A percentile compares a stretch with the other conserved stretches of the same genome.
phyloP scores from a whole-genome alignment of 495 filamentous ascomycete genomes.

The Penicillium crystallinum region DNA sequence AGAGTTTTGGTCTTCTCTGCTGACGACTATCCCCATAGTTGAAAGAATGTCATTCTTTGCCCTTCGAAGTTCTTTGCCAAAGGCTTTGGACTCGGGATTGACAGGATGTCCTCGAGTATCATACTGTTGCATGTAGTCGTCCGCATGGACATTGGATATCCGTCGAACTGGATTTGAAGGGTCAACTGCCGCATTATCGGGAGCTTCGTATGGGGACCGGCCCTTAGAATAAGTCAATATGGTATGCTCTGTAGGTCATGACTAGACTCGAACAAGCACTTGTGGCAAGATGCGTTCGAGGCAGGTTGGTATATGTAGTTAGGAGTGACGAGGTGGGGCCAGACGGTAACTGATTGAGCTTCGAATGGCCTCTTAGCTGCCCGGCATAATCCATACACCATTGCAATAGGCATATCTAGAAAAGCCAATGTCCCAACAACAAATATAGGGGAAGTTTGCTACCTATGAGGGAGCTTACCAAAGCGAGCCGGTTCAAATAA shows the following conservation, averaged over 20 bases:
- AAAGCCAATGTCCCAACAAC: neutral
- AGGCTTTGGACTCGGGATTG: slow-evolving; percentile 49
- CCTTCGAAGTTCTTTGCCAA: slow-evolving; percentile 42
- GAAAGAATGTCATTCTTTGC: slow-evolving; percentile 56
- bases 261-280: neutral
- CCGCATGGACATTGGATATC: slow-evolving; percentile 37
- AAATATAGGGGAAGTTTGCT: neutral
- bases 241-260: neutral
- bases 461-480: slow-evolving; percentile 39
- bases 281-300: neutral
- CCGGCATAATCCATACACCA: neutral
- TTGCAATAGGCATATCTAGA: neutral
- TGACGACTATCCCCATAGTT: slow-evolving; percentile 50
- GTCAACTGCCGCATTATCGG: slow-evolving; percentile 27
- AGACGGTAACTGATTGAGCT: neutral
- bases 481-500: slow-evolving; percentile 47
- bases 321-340: neutral
- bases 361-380: neutral
- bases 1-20: slow-evolving; percentile 35
- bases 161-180: slow-evolving; percentile 18
- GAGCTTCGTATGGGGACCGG: slow-evolving; percentile 66
- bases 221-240: slow-evolving; percentile 46
- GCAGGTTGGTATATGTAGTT: neutral
- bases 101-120: slow-evolving; percentile 65
- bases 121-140: slow-evolving; percentile 57